Evolutionary conservation across 1,139 yeast species (phyloP), one percentile per base, ranked within the genome.

Genomic region (Diutina neorugosa): DNA sequence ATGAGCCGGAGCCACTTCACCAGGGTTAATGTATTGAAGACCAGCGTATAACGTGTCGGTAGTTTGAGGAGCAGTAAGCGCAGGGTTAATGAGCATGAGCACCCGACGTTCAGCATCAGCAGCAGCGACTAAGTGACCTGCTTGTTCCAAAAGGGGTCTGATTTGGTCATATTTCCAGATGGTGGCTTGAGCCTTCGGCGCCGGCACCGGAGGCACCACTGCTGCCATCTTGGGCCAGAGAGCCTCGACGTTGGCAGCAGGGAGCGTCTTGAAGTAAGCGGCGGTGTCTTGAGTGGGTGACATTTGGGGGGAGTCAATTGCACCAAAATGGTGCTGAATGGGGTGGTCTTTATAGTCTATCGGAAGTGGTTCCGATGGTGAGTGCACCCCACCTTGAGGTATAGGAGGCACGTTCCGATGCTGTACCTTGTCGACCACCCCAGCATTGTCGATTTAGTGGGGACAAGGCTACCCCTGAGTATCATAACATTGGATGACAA

Each of bases 1-100:
- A 51, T 61, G 64, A 44, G 64, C 64, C 3, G 61, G 62, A 20
- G 64, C 64, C 25, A 62, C 61, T 55, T 61, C 64, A 20, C 64
- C 64, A 8, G 63, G 61, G 48, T 59, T 59, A 51, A 61, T 60
- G 27, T 60, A 59, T 53, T 61, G 64, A 31, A 61, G 56, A 19
- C 64, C 64, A 37, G 64, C 64, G 53, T 61, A 61, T 40, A 61
- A 57, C 14, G 64, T 61, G 50, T 61, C 64, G 43, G 63, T 61
- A 25, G 64, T 61, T 51, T 60, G 62, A n/a, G 64, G 64, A 16
- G 64, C 63, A 25, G 53, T 54, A 43, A 61, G 58, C 19, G 53
- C 44, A 2, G 64, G 64, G 55, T 61, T 61, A 19, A 61, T 57
- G 44, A 61, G 57, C 64, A 61, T 61, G 19, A 61, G 56, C 16